Percentiles rank a stretch among this genome's conserved stretches.
phyloP scores from a whole-genome alignment of 257 asterid genomes.

The Coffea canephora region DNA sequence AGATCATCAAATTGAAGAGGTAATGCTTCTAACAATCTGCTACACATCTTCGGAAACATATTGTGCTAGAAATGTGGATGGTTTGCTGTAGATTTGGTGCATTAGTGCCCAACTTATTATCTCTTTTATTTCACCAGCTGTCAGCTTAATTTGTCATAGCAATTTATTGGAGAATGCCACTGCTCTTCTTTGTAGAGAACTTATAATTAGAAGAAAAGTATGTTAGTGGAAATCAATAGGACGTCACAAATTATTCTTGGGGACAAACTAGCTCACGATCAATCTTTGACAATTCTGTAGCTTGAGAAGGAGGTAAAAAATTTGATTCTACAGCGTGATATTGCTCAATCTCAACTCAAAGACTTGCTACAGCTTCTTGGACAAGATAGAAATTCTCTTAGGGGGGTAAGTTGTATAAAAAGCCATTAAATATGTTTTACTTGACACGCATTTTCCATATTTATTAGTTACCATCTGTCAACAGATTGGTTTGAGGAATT shows the following conservation, averaged over 20 bases:
- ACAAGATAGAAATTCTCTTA: conserved; percentile 40
- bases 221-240: not conserved
- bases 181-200: not conserved
- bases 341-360: conserved; percentile 76
- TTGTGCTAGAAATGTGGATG: not conserved
- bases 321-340: conserved; percentile 71
- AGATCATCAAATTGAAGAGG: conserved; percentile 81
- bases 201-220: not conserved
- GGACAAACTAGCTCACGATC: not conserved
- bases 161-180: not conserved
- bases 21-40: conserved; percentile 21
- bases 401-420: conserved; percentile 40
- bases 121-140: not conserved
- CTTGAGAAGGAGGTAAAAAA: conserved; percentile 75
- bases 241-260: not conserved
- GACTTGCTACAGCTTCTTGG: conserved; percentile 61
- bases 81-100: not conserved
- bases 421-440: not conserved
- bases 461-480: conserved; percentile 17
- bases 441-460: conserved; percentile 1
- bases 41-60: not conserved
- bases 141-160: not conserved
- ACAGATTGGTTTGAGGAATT: conserved; percentile 62
- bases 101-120: not conserved
- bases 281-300: conserved; percentile 31